Base-by-base conservation (phyloP, 179 eudicot genomes). In the Patellifolia procumbens region DNA sequence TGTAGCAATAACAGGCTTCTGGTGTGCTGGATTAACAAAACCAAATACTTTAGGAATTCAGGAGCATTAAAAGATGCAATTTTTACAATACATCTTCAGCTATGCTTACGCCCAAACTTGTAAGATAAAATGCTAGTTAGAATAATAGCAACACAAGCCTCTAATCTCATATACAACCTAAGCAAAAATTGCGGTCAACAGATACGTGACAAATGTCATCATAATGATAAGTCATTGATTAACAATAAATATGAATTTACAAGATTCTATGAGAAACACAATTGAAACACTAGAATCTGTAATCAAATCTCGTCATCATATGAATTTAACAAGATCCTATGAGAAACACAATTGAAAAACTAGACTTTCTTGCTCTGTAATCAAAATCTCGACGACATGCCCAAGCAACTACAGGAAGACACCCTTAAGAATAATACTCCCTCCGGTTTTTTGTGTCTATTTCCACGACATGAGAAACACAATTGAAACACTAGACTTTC, bases 1-100 rank as follows among this genome's bases (percentile, higher is more conserved):
- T 76, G 97, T 94, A 79, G 87, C 82, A 61, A 94, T 80, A 66
- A 92, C 91, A 59, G 94, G 90, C 87, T 81, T 92, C 84, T 87
- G 98, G 64, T 86, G 90, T 39, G 84, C 98, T 94, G 97, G 77
- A 83, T 69, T 29, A 82, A 55, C 71, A 76, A 42, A 51, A 64
- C 7, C 74, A 81, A 24, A 19, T 58, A 74, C 39, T 34, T 68
- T 46, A 78, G 22, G 2, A 24, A 35, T 13, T 42, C 39, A 51
- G 37, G 37, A 37, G 49, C 49, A 51, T 48, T 39, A 22, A 52
- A 75, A 42, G 71, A 43, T 64, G 4, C 8, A 56, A 31, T 53
- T 76, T n/a, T 34, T 3, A 16, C 34, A n/a, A 12, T 17, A 20
- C 26, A 24, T 16, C 8, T 58, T 4, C 5, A 48, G 34, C 19